Conservation (phyloP, 345 rosid genomes). For the Eucalyptus cladocalyx region DNA sequence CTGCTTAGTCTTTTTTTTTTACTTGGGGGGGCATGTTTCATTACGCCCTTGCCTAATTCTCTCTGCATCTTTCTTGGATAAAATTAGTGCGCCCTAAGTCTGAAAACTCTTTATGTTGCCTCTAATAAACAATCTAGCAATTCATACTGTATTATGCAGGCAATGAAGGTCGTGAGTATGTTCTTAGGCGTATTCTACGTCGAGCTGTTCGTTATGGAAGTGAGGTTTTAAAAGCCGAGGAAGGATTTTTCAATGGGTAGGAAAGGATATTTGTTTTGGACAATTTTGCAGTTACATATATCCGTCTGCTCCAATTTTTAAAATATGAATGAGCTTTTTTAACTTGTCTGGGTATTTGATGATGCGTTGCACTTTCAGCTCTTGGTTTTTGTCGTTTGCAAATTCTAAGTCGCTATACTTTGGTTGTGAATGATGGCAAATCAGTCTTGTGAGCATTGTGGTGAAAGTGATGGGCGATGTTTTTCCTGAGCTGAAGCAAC, state of each 20-base stretch:
- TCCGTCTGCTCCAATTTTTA: not conserved
- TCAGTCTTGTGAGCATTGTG: conserved; percentile 72
- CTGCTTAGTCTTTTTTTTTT: not conserved
- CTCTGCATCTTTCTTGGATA: not conserved
- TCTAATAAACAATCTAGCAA: not conserved
- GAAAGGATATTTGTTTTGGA: not conserved
- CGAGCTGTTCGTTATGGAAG: conserved; percentile 94
- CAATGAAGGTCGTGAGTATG: conserved; percentile 96
- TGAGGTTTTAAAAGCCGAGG: conserved; percentile 78
- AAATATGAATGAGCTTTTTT: not conserved
- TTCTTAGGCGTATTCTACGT: conserved; percentile 92
- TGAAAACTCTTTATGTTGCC: not conserved
- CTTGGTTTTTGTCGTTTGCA: not conserved
- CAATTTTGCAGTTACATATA: not conserved
- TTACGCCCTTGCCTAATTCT: not conserved
- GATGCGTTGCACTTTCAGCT: not conserved
- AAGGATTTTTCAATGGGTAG: conserved; percentile 93
- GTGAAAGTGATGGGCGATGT: conserved; percentile 70
- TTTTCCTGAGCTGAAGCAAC: conserved; percentile 80
- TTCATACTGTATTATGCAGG: conserved; percentile 23
- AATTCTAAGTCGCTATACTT: not conserved
- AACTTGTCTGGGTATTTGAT: not conserved
- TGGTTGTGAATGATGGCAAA: not conserved
- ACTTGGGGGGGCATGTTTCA: not conserved
- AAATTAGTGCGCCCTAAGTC: not conserved